Conservation (phyloP, 257 asterid species). For the Solanum sitiens region DNA sequence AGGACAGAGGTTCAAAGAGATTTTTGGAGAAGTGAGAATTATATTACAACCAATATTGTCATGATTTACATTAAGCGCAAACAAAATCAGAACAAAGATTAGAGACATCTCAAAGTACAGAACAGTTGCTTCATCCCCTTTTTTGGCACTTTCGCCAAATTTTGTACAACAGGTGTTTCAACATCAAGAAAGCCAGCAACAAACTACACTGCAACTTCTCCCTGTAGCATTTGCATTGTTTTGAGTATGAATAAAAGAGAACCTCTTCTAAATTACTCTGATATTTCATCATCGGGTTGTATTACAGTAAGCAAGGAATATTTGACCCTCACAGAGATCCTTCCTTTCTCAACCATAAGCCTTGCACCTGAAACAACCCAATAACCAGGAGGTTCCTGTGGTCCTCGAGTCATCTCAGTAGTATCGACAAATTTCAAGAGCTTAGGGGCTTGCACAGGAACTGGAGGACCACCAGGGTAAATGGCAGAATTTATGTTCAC, state of each 20-base stretch:
- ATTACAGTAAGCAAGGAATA: slow-evolving; percentile 67
- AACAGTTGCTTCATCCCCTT: background rate
- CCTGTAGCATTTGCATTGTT: background rate
- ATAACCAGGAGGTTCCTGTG: slow-evolving; percentile 92
- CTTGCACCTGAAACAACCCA: slow-evolving; percentile 98
- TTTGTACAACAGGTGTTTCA: background rate
- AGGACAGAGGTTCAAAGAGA: background rate
- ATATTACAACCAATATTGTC: background rate
- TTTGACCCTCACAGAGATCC: slow-evolving; percentile 71
- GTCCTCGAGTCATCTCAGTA: slow-evolving; percentile 90
- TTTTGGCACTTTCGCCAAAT: background rate
- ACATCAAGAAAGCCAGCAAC: background rate
- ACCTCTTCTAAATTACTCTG: slow-evolving; percentile 13
- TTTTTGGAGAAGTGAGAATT: background rate
- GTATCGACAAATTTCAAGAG: slow-evolving; percentile 84
- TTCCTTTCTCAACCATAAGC: slow-evolving; percentile 84
- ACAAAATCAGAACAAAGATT: background rate
- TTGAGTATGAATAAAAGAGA: background rate
- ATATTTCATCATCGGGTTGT: slow-evolving; percentile 62
- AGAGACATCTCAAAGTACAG: background rate
- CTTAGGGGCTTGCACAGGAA: slow-evolving; percentile 61
- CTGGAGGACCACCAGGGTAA: slow-evolving; percentile 95
- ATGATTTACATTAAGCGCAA: background rate
- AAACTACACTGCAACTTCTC: background rate
- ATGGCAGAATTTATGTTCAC: slow-evolving; percentile 91